Evolutionary conservation across 1,284 basidiomycete genomes (phyloP), one percentile per base, ranked within the genome.

Genomic region (Leucoagaricus sp.): DNA sequence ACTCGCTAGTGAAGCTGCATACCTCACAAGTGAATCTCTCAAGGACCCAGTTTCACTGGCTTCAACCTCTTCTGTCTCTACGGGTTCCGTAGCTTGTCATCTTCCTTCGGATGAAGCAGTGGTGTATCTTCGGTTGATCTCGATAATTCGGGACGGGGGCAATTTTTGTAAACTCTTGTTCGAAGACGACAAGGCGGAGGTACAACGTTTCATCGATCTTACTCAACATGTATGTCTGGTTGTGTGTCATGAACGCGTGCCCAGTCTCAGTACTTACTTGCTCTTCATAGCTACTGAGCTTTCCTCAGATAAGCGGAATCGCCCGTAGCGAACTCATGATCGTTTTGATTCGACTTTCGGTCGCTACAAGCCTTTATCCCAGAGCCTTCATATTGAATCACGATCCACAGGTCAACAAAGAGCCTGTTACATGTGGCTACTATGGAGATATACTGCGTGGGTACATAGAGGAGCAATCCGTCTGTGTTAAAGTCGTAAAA

Each of bases 381-480:
- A 15, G 25, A 34, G 53, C 36, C 12, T 42, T 62, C n/a, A 21
- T n/a, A n/a, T 33, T 53, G 2, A n/a, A 13, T 7, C 40, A 28
- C 7, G 53, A 49, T 17, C 50, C 38, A 13, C 50, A 53, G 9
- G 23, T 44, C 17, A 53, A 36, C 17, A 51, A 49, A 9, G 13
- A 49, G 6, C 49, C 58, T 1, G 53, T 63, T 1, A 42, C 58
- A 4, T 54, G 53, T 23, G 65, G 65, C 2, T 51, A 61, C 19
- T 66, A 62, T 48, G 59, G 61, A 8, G 64, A 66, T 19, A 62
- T 66, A 13, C 63, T 63, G 58, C 60, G 59, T 53, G 65, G 65
- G 2, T 23, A 44, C n/a, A 60, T 63, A 25, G 46, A 54, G 12
- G 59, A 49, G 3, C 58, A 61, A 19, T 13, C 42, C 2, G 63